These are phyloP conservation scores for Rhodotorula babjevae DNA, from an alignment of 768 basidiomycete genomes.

Conservation along the genomic window DNA sequence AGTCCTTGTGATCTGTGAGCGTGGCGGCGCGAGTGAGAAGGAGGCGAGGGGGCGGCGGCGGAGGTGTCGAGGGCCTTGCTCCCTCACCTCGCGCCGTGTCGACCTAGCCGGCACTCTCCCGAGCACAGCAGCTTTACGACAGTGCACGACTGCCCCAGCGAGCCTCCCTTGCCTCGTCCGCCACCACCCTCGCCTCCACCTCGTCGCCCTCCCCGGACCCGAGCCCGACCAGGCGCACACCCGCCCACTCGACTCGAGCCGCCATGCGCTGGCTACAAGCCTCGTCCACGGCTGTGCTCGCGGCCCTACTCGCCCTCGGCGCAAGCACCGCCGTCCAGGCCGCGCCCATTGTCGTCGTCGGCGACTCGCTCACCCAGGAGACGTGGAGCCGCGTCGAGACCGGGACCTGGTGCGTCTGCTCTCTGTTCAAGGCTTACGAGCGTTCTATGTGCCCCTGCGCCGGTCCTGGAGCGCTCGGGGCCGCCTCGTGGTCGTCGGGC, in stretches of 20 bases:
- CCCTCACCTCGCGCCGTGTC: too few relatives aligned
- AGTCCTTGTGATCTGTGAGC: too few relatives aligned
- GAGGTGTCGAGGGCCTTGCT: too few relatives aligned
- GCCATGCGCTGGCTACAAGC: neutral
- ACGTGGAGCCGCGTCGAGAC: slow-evolving; percentile 6
- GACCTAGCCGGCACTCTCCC: too few relatives aligned
- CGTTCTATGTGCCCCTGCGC: too few relatives aligned
- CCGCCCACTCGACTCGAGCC: neutral
- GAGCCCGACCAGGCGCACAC: too few relatives aligned
- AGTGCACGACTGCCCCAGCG: too few relatives aligned
- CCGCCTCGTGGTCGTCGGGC: neutral
- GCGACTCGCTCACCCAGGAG: slow-evolving; percentile 17
- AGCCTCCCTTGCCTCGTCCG: too few relatives aligned
- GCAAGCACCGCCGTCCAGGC: neutral
- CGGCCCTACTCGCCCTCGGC: neutral
- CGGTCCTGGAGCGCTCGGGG: too few relatives aligned
- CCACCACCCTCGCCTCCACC: neutral
- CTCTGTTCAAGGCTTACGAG: neutral
- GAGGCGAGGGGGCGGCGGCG: too few relatives aligned
- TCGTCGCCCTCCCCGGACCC: neutral
- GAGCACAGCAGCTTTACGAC: too few relatives aligned
- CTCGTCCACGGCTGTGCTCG: neutral
- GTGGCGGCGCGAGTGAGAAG: too few relatives aligned
- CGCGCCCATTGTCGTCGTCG: slow-evolving; percentile 26
- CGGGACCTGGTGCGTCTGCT: slow-evolving; percentile 18